Evolutionary conservation across 345 rosid species (phyloP), one percentile per base, ranked within the genome.

Genomic region (Brassica carinata): DNA sequence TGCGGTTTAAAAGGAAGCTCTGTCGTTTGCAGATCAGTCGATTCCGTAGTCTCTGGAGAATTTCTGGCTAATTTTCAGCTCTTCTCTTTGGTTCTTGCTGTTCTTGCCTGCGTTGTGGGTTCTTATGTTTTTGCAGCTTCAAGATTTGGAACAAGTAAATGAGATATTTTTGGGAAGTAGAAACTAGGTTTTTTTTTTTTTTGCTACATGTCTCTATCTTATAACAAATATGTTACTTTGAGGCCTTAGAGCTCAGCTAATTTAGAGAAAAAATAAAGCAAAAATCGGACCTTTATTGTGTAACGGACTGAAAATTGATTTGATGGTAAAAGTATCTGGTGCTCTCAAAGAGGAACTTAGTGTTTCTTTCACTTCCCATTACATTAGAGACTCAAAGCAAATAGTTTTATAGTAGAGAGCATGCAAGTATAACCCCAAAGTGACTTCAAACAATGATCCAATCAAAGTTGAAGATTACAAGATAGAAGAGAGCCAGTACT

Each of bases 61-160:
- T 82, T 88, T 79, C 87, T 93, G 1, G 99, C 99, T 5, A 91
- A 87, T 83, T 88, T 91, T 78, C 98, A 95, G 87, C 86, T 95
- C 59, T 93, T 93, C 63, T 72, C 88, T 38, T 63, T 91, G 77
- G 88, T 89, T 71, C 85, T 93, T 5, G 86, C 92, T 33, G 90
- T 93, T 73, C 83, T 91, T 69, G 89, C 73, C 19, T 85, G 87
- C 5, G 96, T 88, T 80, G 93, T 78, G 7, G 90, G 85, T 5
- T 83, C 87, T 1, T 91, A 90, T 78, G 81, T 80, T 33, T 87
- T 85, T 79, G 89, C 87, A 45, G 91, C 87, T 75, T 87, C 92
- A 51, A 90, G 89, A 84, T 88, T 74, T 65, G 86, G 89, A 72
- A 36, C 55, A 2, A 69, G 66, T 48, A 74, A 23, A 74, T 80